Conservation (phyloP, 2,329 filamentous ascomycete species). For the Colletotrichum phormii region DNA sequence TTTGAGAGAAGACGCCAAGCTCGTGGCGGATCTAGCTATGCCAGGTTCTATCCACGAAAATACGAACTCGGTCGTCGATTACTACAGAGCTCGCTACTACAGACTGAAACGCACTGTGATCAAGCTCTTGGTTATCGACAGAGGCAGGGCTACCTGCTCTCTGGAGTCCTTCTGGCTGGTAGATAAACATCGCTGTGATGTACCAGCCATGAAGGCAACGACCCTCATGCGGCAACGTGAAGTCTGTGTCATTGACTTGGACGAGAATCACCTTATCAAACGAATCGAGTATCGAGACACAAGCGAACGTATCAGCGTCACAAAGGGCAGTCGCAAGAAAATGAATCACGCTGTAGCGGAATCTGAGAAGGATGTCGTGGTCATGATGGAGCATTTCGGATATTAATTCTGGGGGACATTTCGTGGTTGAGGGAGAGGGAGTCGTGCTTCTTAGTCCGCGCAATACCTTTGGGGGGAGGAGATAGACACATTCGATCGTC, state of each 20-base stretch:
- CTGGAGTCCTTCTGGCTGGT: not conserved
- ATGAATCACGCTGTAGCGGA: not conserved
- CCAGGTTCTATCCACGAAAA: not conserved
- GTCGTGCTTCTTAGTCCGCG: not conserved
- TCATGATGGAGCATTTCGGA: not conserved
- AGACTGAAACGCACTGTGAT: not conserved
- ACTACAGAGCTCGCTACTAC: rapidly evolving
- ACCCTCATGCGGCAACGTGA: no score
- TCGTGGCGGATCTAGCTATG: rapidly evolving
- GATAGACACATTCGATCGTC: not conserved
- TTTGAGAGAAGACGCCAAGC: not conserved
- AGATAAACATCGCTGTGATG: rapidly evolving
- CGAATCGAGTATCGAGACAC: not conserved
- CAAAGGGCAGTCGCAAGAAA: not conserved
- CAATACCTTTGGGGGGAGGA: not conserved
- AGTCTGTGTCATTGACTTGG: not conserved
- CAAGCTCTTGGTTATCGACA: not conserved
- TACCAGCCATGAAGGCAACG: not conserved
- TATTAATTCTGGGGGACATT: not conserved
- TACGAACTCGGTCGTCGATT: not conserved
- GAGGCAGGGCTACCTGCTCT: not conserved
- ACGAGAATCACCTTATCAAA: not conserved
- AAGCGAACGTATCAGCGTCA: not conserved
- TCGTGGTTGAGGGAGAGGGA: rapidly evolving
- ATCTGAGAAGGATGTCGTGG: not conserved